Evolutionary conservation across 805 yeast genomes (phyloP), one percentile per base, ranked within the genome.

Genomic region (Myxozyma monticola): DNA sequence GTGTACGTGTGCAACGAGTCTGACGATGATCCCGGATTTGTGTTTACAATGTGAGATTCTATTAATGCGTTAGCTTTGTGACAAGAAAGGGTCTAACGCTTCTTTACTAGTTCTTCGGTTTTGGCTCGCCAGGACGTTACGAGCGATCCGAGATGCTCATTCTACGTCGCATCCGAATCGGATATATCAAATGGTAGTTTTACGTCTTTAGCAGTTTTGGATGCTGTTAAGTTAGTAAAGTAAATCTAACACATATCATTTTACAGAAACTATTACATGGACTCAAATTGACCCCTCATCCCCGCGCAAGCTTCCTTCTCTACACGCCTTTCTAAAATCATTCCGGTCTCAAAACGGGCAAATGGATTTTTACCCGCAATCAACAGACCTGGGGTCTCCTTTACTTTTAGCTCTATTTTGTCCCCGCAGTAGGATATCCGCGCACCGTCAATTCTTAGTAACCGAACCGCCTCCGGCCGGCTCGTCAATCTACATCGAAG

Each of bases 21-120:
- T 18, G 39, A 34, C n/a, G 24, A 26, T 30, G 54, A 45, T 15
- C 34, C 38, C 22, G 49, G 54, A n/a, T 25, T 38, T 10, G 30
- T 49, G 12, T 36, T 49, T 12, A 49, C 54, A 29, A 49, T 49
- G 49, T 49, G 24, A 9, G 40, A 10, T 12, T 15, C 7, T n/a
- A 2, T n/a, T 26, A 14, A 20, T 5, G 18, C 12, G 2, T 2
- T 26, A 5, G 29, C 26, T 2, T 25, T 1, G 28, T 6, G 20
- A 21, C 29, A 24, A 29, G 24, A 30, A 33, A 25, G 12, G 26
- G 7, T 3, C 15, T 18, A 26, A 25, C 4, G 12, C 17, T 14
- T 10, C 9, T 29, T 6, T 25, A n/a, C 4, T 35, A 49, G 54
- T 34, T 49, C 54, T 7, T 45, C 47, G 17, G 50, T 31, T 12